Conservation (phyloP, 2,329 filamentous ascomycete genomes). For the Calonectria naviculata region DNA sequence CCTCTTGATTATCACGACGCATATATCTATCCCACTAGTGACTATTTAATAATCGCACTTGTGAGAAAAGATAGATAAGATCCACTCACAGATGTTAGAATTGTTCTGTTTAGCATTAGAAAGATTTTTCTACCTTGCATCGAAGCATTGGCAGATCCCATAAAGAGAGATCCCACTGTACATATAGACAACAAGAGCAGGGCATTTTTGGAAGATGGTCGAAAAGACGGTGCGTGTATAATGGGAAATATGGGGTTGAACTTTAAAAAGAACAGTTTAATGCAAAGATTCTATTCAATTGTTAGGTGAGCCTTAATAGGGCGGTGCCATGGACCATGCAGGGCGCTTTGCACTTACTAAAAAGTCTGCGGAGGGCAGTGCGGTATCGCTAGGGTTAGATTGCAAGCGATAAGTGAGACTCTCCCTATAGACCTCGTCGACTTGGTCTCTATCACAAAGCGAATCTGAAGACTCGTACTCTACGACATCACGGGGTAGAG, state of each 20-base stretch:
- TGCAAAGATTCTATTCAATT: conserved; percentile 34
- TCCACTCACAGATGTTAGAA: conserved; percentile 26
- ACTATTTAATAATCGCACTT: too few relatives aligned
- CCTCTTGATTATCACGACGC: conserved; percentile 6
- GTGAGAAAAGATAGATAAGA: too few relatives aligned
- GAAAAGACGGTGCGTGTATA: conserved; percentile 27
- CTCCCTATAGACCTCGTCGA: conserved; percentile 23
- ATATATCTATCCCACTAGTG: conserved; percentile 5
- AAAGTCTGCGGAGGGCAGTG: conserved; percentile 31
- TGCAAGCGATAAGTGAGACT: conserved; percentile 20
- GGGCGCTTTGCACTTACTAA: conserved; percentile 23
- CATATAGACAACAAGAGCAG: conserved; percentile 49
- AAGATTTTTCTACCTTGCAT: conserved; percentile 33
- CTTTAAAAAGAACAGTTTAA: conserved; percentile 31
- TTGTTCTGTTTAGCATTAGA: conserved; percentile 24
- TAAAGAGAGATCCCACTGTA: conserved; percentile 49
- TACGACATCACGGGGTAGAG: not conserved
- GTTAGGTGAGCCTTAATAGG: too few relatives aligned
- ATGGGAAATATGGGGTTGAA: conserved; percentile 35
- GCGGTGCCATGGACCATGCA: too few relatives aligned
- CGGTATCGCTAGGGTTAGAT: not conserved
- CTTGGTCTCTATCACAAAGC: not conserved
- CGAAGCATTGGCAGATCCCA: conserved; percentile 43
- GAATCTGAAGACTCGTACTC: not conserved
- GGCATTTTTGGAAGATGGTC: conserved; percentile 40